Evolutionary conservation across 495 filamentous ascomycete genomes (phyloP).

Genomic region (Rhypophila decipiens): DNA sequence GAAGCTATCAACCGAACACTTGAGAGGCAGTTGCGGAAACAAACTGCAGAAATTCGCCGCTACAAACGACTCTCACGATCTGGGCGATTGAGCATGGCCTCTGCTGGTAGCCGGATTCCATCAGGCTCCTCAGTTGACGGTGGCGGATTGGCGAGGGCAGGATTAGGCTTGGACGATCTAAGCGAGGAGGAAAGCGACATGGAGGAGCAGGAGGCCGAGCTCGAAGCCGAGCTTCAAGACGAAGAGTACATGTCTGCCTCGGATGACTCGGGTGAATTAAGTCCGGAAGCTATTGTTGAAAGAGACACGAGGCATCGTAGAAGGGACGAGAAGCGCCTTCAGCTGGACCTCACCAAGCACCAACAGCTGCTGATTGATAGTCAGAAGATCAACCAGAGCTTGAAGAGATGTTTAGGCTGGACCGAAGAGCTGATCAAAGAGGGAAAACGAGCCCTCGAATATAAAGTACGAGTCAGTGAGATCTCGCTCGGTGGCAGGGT

Average conservation of each 20-base stretch:
- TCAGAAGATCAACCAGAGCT: constrained; percentile 87
- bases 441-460: constrained; percentile 78
- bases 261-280: constrained; percentile 41
- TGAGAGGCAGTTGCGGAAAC: constrained; percentile 85
- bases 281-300: constrained; percentile 37
- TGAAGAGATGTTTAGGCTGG: constrained; percentile 79
- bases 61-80: constrained; percentile 75
- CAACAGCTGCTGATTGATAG: constrained; percentile 80
- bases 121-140: constrained; percentile 25
- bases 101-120: constrained; percentile 18
- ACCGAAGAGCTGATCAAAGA: constrained; percentile 87
- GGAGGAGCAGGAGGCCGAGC: constrained; percentile 27
- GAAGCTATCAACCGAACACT: constrained; percentile 94
- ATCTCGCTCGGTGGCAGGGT: constrained; percentile 79
- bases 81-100: constrained; percentile 55
- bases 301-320: constrained; percentile 40
- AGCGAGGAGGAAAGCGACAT: constrained; percentile 42
- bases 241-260: constrained; percentile 37
- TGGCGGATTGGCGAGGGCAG: constrained; percentile 19
- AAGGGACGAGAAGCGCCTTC: constrained; percentile 69
- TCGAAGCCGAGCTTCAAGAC: constrained; percentile 24
- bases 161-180: constrained; percentile 41
- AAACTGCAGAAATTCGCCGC: constrained; percentile 78
- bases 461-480: constrained; percentile 67
- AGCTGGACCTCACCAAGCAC: constrained; percentile 80